A percentile compares a stretch with the other conserved stretches of the same genome.
These are phyloP conservation scores for Lecanicillium sp. DNA, from an alignment of 2,329 filamentous ascomycete species.

Conservation along the genomic window DNA sequence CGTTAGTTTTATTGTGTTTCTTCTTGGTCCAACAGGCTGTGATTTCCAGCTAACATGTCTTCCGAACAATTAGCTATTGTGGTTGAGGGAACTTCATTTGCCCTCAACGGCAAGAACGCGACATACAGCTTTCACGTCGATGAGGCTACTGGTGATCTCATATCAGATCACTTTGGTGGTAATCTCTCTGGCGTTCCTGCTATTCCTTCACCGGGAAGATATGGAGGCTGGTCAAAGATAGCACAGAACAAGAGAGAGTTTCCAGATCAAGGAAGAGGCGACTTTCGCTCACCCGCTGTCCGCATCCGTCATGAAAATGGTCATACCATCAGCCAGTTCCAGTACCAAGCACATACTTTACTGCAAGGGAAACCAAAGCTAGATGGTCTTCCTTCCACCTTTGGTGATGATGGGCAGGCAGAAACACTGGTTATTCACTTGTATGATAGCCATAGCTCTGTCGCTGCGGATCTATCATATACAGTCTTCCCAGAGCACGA, in stretches of 20 bases:
- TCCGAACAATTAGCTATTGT: constrained; percentile 37
- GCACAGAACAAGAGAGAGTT: constrained; percentile 47
- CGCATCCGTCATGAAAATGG: constrained; percentile 50
- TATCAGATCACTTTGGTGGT: constrained; percentile 54
- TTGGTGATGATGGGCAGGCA: constrained; percentile 45
- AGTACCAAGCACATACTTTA: constrained; percentile 47
- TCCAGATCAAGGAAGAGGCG: constrained; percentile 55
- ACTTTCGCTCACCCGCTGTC: constrained; percentile 53
- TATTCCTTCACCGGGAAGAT: constrained; percentile 26
- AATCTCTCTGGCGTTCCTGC: constrained; percentile 37
- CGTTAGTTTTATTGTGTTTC: too few relatives aligned
- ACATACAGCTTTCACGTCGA: constrained; percentile 59
- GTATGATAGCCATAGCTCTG: constrained; percentile 48
- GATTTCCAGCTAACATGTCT: too few relatives aligned
- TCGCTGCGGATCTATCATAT: constrained; percentile 51
- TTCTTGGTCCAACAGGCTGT: too few relatives aligned
- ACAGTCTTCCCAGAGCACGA: constrained; percentile 55
- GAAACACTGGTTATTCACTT: constrained; percentile 49
- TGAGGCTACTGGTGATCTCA: constrained; percentile 42
- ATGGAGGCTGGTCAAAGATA: constrained; percentile 26
- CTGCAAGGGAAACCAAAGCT: constrained; percentile 46
- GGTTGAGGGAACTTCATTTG: constrained; percentile 45
- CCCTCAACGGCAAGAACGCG: constrained; percentile 44
- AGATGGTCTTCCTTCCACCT: constrained; percentile 49
- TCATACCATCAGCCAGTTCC: constrained; percentile 48